These are phyloP conservation scores for Phialemoniopsis sp. DNA, from an alignment of 2,329 filamentous ascomycete genomes.

Conservation along the genomic window DNA sequence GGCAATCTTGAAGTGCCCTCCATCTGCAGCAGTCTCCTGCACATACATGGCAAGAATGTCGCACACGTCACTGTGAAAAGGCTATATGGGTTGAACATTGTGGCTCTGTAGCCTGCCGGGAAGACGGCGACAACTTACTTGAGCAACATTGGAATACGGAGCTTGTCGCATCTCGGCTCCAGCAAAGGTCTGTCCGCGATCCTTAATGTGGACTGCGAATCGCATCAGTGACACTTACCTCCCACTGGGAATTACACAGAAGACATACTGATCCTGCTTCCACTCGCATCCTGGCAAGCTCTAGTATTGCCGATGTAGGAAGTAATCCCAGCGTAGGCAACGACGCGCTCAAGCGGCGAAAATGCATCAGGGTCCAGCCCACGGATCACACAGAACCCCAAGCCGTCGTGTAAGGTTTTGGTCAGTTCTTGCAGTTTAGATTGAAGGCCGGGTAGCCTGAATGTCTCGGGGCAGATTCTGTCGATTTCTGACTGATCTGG, in stretches of 20 bases:
- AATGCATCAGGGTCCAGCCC: conserved; percentile 50
- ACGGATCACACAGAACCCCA: conserved; percentile 58
- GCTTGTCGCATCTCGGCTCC: too few species aligned
- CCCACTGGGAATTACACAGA: too few species aligned
- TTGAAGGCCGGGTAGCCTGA: conserved; percentile 50
- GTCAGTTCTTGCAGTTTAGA: conserved; percentile 45
- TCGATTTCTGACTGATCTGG: too few species aligned
- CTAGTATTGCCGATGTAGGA: conserved; percentile 44
- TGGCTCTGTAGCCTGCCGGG: too few species aligned
- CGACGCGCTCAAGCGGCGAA: conserved; percentile 50
- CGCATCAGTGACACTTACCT: too few species aligned
- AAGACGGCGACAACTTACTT: too few species aligned
- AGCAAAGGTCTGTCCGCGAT: too few species aligned
- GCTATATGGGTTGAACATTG: conserved; percentile 42
- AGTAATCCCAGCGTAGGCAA: conserved; percentile 57
- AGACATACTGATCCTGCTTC: too few species aligned
- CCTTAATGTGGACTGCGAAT: too few species aligned
- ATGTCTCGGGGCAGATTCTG: conserved; percentile 41
- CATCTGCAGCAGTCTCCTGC: conserved; percentile 45
- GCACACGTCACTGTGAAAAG: conserved; percentile 58
- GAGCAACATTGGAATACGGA: too few species aligned
- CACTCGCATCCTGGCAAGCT: too few species aligned
- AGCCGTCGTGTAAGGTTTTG: conserved; percentile 49
- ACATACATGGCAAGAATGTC: conserved; percentile 58
- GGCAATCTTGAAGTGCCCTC: conserved; percentile 54